Evolutionary conservation across 805 yeast species (phyloP).

Genomic region (Tetrapisispora fleetii): DNA sequence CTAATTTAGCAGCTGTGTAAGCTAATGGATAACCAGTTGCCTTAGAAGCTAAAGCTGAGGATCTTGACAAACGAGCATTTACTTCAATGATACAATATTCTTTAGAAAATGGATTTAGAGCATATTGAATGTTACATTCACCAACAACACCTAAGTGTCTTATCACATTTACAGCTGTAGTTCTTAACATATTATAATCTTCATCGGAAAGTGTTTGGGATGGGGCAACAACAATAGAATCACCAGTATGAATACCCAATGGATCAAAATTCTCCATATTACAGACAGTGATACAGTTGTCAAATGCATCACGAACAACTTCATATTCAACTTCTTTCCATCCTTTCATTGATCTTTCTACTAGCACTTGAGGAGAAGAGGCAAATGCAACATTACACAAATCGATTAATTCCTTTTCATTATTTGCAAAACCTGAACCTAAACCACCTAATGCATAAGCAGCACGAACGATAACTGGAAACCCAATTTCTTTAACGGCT

Average conservation of each 20-base stretch:
- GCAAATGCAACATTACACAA: conserved; percentile 90
- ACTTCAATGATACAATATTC: conserved; percentile 97
- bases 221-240: conserved; percentile 97
- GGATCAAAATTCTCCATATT: conserved; percentile 99
- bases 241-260: conserved; percentile 97
- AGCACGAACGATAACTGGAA: conserved; percentile 94
- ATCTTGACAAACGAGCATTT: conserved; percentile 93
- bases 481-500: conserved; percentile 82
- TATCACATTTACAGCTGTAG: conserved; percentile 94
- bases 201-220: conserved; percentile 95
- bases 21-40: conserved; percentile 99
- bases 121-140: conserved; percentile 97
- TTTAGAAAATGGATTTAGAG: conserved; percentile 83
- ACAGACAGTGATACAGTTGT: conserved; percentile 97
- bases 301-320: conserved; percentile 95
- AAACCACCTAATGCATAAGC: conserved; percentile 96
- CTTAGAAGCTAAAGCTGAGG: conserved; percentile 97
- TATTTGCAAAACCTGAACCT: conserved; percentile 95
- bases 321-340: conserved; percentile 99
- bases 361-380: conserved; percentile 89
- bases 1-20: conserved; percentile 94
- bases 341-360: conserved; percentile 95
- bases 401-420: conserved; percentile 70
- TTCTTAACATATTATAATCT: conserved; percentile 94
- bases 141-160: conserved; percentile 98